Base-by-base conservation (phyloP, 805 yeast species). In the Tetrapisispora fleetii region DNA sequence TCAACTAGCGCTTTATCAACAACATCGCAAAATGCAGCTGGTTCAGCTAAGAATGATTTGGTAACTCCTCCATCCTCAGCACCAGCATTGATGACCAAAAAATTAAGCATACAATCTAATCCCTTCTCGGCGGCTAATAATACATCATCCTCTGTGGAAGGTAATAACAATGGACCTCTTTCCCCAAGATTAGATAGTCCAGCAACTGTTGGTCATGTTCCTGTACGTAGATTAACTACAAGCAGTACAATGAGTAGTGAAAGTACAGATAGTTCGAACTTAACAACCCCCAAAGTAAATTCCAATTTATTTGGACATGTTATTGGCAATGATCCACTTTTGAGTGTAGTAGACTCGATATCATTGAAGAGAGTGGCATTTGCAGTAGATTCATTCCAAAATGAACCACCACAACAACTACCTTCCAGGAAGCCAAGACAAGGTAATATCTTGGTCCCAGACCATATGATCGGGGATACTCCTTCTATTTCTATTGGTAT, bases 391-490 rank as follows among this genome's bases (percentile, higher is more conserved):
- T 79, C 82, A 46, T 76, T 88, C 52, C 74, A 73, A 0, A 73
- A 72, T 52, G 96, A 90, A 64, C 97, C 97, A 2, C 95, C 96
- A 1, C 97, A 90, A 60, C 96, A 89, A 62, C 85, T 90, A 52
- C 97, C 97, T 2, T 84, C 95, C 1, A 70, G 95, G 59, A 76
- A 74, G 51, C 96, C 97, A 7, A 73, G 82, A 54, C 74, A 76
- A 56, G 96, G 97, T 8, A 83, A 87, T 59, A 89, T 83, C 21
- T 72, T 77, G 11, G 73, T 77, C 17, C 87, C 90, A 0, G 86
- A 83, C 40, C 91, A 85, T 58, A 57, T 83, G 52, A 50, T 70
- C 30, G 63, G 71, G 18, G 80, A 83, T 0, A 78, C 78, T 0
- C 81, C 86, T 0, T 77, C 85, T 19, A 70, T 85, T 32, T 77